Base-by-base conservation (phyloP, 2,329 filamentous ascomycete species). In the Capronia epimyces region DNA sequence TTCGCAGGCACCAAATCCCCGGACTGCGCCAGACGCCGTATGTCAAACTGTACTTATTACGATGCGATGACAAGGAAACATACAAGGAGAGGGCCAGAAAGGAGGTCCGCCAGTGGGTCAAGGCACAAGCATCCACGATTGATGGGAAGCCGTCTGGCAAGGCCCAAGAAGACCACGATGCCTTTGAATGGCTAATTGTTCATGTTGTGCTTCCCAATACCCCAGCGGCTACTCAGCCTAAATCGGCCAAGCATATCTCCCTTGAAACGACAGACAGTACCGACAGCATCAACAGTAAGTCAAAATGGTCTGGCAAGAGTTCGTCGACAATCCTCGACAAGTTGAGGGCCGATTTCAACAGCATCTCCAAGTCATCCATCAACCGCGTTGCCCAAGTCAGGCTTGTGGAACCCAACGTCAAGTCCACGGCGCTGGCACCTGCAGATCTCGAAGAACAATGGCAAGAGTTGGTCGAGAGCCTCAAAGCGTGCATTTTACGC, bases 31-130 rank as follows among this genome's bases (percentile, higher is more conserved):
- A 88, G 56, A 97, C 91, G 0, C 89, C 94, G 0, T 98, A 98
- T 67, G 76, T 98, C 53, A 97, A 95, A 67, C 73, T 98, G 5
- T 85, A 90, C 50, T 73, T 98, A 1, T 78, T 98, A 46, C 81
- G 90, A 64, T 97, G 93, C 70, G 93, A 97, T 71, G 93, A 98
- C 66, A 95, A 89, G 63, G 94, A 98, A 42, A 82, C 82, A 7
- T 98, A 98, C 76, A 97, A 95, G 69, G 75, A 80, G 1, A 81
- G 81, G 10, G 83, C 87, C 5, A 80, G 89, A 44, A 82, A 87
- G 62, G 81, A 87, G 60, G 76, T 98, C 29, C 81, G 87, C 44
- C 90, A 97, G 59, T 98, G 93, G 93, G 81, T 97, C 62, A 94
- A 93, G 68, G 74, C 71, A 52, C 78, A 75, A 46, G 54, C 46